Base-by-base conservation (phyloP, 2,329 filamentous ascomycete genomes). In the Grosmannia clavigera region DNA sequence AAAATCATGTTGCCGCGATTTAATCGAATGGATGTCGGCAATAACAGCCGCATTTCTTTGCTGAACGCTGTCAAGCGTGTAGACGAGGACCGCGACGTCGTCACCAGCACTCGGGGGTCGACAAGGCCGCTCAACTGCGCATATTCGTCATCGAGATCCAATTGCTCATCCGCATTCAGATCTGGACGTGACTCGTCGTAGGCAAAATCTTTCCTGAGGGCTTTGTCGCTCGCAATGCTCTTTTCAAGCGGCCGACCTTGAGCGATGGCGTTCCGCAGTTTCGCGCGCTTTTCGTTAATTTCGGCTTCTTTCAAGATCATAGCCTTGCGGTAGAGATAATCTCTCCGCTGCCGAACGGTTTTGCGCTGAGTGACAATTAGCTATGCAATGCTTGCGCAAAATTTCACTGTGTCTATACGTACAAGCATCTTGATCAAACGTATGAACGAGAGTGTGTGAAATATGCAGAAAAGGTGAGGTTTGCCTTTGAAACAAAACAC, bases 1-100 rank as follows among this genome's bases (percentile, higher is more conserved):
- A 97, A 77, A 63, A 97, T 85, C 35, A 95, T 79, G 65, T 94
- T 96, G 69, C 94, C 94, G 71, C 94, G 84, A 71, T 99, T 99
- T 59, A 97, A 74, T 11, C 92, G 83, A 63, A 96, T 92, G 0
- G 86, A 82, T 0, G 92, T 96, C 0, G 92, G 92, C 1, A 95
- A 77, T 6, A 95, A 76, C 25, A 95, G 76, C 55, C 68, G 86
- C 11, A 70, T 67, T 72, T 97, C 94, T 71, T 99, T 97, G 35
- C 90, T 87, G 69, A 99, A 99, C 0, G 90, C 86, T n/a, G 84
- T 82, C 10, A 99, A 78, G 59, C 94, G 81, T 55, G 88, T 87
- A 35, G 87, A 92, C 25, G 94, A 92, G 65, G 92, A 88, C 69
- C 94, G 83, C 54, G 88, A 94, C 3, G 94, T 99, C 29, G 92